Conservation (phyloP, 140 eudicot genomes). For the Stevia rebaudiana region DNA sequence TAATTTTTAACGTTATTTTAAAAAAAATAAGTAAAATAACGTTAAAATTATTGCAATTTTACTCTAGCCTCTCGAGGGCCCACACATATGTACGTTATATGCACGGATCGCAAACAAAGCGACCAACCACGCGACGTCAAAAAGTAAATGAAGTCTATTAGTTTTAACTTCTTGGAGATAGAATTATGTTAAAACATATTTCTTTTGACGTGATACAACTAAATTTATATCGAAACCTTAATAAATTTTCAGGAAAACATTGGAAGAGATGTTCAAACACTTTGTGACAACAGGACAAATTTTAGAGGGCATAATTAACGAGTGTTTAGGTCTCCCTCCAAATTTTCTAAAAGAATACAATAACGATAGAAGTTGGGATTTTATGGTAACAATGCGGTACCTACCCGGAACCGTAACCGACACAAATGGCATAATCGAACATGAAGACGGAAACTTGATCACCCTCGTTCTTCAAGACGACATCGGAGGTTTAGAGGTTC, state of each 20-base stretch:
- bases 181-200: background rate
- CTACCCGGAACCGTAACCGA: conserved; percentile 27
- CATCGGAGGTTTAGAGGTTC: conserved; percentile 46
- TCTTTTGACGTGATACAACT: too few species aligned
- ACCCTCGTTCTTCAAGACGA: conserved; percentile 53
- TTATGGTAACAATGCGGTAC: conserved; percentile 36
- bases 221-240: too few species aligned
- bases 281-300: conserved; percentile 31
- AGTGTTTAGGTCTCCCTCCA: conserved; percentile 45
- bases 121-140: too few species aligned
- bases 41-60: too few species aligned
- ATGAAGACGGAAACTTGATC: conserved; percentile 42
- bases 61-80: too few species aligned
- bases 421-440: conserved; percentile 34
- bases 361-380: conserved; percentile 39
- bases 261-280: conserved; percentile 37
- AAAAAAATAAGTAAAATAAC: too few species aligned
- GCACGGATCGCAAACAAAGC: too few species aligned
- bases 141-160: too few species aligned
- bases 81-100: too few species aligned
- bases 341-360: conserved; percentile 43
- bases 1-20: too few species aligned
- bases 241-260: conserved; percentile 15
- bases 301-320: conserved; percentile 37
- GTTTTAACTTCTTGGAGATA: too few species aligned